A percentile compares a stretch with the other conserved stretches of the same genome.
Conservation (phyloP, 1,284 basidiomycete species). For the Bondarzewia mesenterica region DNA sequence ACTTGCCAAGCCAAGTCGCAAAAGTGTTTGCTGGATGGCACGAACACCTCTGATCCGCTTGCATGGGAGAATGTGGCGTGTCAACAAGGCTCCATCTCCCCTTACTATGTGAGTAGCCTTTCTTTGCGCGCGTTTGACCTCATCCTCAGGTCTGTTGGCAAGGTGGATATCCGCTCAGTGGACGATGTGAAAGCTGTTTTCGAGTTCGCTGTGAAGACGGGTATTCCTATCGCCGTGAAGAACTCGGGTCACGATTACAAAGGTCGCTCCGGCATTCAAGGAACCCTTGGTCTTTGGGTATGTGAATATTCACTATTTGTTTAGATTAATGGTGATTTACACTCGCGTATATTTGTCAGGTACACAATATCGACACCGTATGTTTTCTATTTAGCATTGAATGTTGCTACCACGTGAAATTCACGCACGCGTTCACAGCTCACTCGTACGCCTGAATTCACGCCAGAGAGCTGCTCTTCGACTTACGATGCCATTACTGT, state of each 20-base stretch:
- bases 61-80: constrained; percentile 19
- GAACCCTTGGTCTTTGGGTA: constrained; percentile 28
- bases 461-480: constrained; percentile 16
- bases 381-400: constrained; percentile 4
- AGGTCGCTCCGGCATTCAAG: constrained; percentile 26
- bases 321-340: background rate
- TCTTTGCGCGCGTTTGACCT: background rate
- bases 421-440: no score
- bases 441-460: constrained; percentile 14
- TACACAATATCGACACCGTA: constrained; percentile 20
- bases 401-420: no score
- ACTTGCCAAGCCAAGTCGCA: constrained; percentile 18
- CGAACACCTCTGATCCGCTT: constrained; percentile 16
- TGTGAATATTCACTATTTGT: constrained; percentile 4
- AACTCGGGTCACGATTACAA: constrained; percentile 35
- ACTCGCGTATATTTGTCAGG: constrained; percentile 10
- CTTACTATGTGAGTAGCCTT: constrained; percentile 18
- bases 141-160: background rate
- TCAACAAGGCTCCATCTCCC: constrained; percentile 22
- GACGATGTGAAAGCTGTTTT: constrained; percentile 26
- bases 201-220: constrained; percentile 23
- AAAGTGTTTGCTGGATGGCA: constrained; percentile 19
- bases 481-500: constrained; percentile 21
- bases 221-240: constrained; percentile 29
- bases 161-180: constrained; percentile 17